These are phyloP conservation scores for Cynara cardunculus DNA, from an alignment of 129 eudicot genomes.

Conservation along the genomic window DNA sequence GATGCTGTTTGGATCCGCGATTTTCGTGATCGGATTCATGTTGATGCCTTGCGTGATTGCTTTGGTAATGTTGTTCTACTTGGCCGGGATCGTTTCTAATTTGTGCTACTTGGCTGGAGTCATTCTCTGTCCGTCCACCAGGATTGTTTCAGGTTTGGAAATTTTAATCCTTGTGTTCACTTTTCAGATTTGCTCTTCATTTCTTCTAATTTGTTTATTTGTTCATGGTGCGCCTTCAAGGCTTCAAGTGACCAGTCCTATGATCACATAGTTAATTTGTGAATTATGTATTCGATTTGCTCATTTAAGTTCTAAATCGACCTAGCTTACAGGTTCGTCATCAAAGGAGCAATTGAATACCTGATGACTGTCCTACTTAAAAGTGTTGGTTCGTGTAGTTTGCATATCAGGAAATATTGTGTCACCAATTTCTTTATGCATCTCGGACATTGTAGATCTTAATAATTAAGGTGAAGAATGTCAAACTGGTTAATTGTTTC, in stretches of 20 bases:
- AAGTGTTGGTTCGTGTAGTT: not conserved
- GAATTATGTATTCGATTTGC: not conserved
- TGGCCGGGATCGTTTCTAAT: constrained; percentile 45
- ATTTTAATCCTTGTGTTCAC: not conserved
- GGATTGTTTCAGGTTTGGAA: constrained; percentile 19
- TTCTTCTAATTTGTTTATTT: not conserved
- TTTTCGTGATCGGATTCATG: constrained; percentile 59
- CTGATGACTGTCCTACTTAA: not conserved
- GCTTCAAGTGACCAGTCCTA: not conserved
- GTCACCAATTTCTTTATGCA: not conserved
- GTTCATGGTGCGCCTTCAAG: not conserved
- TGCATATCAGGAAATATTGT: not conserved
- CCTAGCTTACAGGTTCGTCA: not conserved
- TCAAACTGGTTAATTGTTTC: not conserved
- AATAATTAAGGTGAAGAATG: not conserved
- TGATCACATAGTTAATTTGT: not conserved
- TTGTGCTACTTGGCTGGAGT: constrained; percentile 39
- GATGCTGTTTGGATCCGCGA: constrained; percentile 64
- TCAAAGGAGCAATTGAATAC: not conserved
- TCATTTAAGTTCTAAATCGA: not conserved
- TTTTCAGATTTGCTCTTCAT: not conserved
- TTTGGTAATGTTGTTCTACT: constrained; percentile 47
- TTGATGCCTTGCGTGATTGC: constrained; percentile 64
- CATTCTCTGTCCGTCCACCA: constrained; percentile 35
- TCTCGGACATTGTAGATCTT: not conserved